These are phyloP conservation scores for Aspergillus coremiiformis DNA, from an alignment of 495 filamentous ascomycete species.

Conservation along the genomic window DNA sequence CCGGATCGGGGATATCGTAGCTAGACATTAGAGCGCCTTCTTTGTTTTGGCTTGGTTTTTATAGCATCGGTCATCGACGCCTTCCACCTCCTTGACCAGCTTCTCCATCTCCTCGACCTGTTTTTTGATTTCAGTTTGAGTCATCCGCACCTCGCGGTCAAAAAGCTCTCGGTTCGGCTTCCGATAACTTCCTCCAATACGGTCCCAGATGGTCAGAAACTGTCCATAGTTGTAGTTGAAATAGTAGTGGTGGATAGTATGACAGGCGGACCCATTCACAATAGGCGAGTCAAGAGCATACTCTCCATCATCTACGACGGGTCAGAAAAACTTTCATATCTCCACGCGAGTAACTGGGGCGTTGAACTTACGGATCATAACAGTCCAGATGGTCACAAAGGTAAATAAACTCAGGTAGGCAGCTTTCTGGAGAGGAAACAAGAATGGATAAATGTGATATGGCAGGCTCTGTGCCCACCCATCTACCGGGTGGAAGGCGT, in stretches of 20 bases:
- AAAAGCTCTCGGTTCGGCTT: conserved; percentile 75
- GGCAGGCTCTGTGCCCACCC: conserved; percentile 86
- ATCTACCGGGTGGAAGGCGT: conserved; percentile 92
- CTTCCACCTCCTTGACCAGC: conserved; percentile 69
- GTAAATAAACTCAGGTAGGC: conserved; percentile 76
- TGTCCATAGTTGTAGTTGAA: conserved; percentile 99
- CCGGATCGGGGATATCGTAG: not conserved
- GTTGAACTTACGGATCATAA: conserved; percentile 61
- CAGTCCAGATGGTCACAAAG: conserved; percentile 93
- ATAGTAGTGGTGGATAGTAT: conserved; percentile 89
- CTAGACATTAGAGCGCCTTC: not conserved
- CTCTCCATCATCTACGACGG: conserved; percentile 68
- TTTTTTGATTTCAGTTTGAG: conserved; percentile 59
- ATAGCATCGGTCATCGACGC: conserved; percentile 57
- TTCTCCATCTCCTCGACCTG: conserved; percentile 72
- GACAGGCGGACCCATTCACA: conserved; percentile 90
- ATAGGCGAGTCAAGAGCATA: conserved; percentile 73
- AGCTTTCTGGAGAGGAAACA: conserved; percentile 87
- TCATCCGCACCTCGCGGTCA: conserved; percentile 70
- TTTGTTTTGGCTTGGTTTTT: not conserved
- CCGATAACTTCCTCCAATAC: conserved; percentile 76
- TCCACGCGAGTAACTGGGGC: too few relatives aligned
- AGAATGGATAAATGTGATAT: conserved; percentile 84
- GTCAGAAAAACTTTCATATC: not conserved
- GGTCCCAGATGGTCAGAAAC: conserved; percentile 90